Evolutionary conservation across 805 yeast genomes (phyloP).

Genomic region (Candida lessepsii): DNA sequence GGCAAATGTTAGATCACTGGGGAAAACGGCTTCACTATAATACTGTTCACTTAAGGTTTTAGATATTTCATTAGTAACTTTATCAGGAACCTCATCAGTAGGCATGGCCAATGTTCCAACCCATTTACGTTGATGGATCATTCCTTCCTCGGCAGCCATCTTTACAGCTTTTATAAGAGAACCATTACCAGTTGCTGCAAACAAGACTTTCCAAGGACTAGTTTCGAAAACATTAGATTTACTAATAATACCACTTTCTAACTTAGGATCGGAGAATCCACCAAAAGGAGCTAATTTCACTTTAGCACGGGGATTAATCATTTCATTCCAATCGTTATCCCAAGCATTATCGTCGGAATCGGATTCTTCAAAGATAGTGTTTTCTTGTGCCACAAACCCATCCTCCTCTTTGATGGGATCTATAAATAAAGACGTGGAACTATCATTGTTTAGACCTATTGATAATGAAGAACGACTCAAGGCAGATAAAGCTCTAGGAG

Average conservation of each 20-base stretch:
- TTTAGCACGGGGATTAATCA: conserved; percentile 26
- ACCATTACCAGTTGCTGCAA: conserved; percentile 77
- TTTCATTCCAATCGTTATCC: conserved; percentile 26
- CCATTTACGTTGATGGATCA: conserved; percentile 54
- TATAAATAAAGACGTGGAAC: conserved; percentile 33
- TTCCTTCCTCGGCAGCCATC: conserved; percentile 44
- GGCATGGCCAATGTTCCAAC: conserved; percentile 93
- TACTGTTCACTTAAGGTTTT: conserved; percentile 46
- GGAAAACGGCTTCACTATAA: conserved; percentile 62
- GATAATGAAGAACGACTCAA: conserved; percentile 13
- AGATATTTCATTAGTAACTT: conserved; percentile 54
- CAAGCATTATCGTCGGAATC: conserved; percentile 19
- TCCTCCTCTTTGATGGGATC: conserved; percentile 18
- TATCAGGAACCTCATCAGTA: conserved; percentile 70
- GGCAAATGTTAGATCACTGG: conserved; percentile 76
- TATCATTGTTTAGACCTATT: conserved; percentile 23
- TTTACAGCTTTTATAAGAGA: conserved; percentile 83
- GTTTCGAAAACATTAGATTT: conserved; percentile 49
- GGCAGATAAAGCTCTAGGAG: conserved; percentile 6
- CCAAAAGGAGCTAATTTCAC: conserved; percentile 61
- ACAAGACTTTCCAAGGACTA: conserved; percentile 73
- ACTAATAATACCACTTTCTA: conserved; percentile 43
- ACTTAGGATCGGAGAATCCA: conserved; percentile 66
- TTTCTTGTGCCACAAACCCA: background rate
- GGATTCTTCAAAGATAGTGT: conserved; percentile 2